phyloP scores from a whole-genome alignment of 768 basidiomycete species.

The Leccinum pellstonianum region DNA sequence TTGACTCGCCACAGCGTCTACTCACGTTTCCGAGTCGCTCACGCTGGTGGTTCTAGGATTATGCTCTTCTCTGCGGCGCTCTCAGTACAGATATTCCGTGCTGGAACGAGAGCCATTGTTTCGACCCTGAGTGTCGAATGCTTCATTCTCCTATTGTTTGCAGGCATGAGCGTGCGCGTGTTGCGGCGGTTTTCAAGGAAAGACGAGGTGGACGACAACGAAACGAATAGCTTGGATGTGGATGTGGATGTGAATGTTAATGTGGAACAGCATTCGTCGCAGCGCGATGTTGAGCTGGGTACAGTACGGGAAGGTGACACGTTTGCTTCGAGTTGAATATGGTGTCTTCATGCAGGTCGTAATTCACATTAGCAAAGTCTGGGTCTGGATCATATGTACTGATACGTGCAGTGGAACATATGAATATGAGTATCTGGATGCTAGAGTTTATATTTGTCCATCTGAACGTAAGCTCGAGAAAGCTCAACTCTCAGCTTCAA shows the following conservation, averaged over 20 bases:
- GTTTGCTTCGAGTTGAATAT: neutral
- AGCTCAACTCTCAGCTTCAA: too few species aligned
- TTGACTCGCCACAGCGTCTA: too few species aligned
- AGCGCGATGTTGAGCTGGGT: neutral
- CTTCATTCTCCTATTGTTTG: conserved; percentile 7
- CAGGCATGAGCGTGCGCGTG: neutral
- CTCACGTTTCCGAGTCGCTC: neutral
- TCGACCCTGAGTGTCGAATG: conserved; percentile 6
- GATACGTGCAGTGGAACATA: too few species aligned
- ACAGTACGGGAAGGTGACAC: neutral
- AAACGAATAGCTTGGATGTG: neutral
- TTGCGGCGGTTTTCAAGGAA: conserved; percentile 1
- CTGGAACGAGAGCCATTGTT: neutral
- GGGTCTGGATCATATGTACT: neutral
- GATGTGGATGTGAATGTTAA: neutral
- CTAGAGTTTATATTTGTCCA: too few species aligned
- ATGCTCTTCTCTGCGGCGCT: conserved; percentile 8
- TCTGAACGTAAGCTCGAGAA: too few species aligned
- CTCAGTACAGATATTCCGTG: conserved; percentile 8
- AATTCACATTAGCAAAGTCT: neutral
- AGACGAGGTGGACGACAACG: neutral
- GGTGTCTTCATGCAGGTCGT: neutral
- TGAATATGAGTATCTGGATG: neutral
- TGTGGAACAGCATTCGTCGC: neutral
- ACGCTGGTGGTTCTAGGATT: conserved; percentile 1